A percentile compares a stretch with the other conserved stretches of the same genome.
phyloP scores from a whole-genome alignment of 345 rosid genomes.

The Cochlearia excelsa region DNA sequence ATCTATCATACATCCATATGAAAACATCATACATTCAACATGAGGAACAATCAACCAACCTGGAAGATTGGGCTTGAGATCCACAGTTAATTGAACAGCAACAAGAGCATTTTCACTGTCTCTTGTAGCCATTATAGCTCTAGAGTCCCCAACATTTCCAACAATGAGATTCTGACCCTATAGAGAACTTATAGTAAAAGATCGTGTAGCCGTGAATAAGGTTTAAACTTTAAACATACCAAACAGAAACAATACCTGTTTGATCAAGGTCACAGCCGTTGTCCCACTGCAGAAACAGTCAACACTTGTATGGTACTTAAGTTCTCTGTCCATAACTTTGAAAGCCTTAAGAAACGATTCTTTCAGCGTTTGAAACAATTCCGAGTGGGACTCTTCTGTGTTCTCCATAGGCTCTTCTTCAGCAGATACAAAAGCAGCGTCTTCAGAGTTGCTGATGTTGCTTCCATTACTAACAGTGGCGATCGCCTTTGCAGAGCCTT shows the following conservation, averaged over 20 bases:
- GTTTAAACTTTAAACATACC: background rate
- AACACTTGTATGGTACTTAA: constrained; percentile 60
- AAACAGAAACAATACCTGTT: constrained; percentile 58
- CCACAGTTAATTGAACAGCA: constrained; percentile 89
- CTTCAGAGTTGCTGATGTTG: constrained; percentile 53
- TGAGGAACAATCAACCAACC: constrained; percentile 35
- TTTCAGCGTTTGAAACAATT: constrained; percentile 59
- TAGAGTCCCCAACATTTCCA: too few relatives aligned
- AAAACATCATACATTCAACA: background rate
- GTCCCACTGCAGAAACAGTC: constrained; percentile 99
- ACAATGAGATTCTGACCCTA: constrained; percentile 72
- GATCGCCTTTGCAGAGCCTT: constrained; percentile 48
- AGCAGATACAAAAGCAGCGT: constrained; percentile 28
- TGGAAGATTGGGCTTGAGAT: constrained; percentile 95
- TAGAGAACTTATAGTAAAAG: constrained; percentile 9
- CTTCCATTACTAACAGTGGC: constrained; percentile 44
- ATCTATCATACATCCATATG: constrained; percentile 9
- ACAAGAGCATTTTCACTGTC: constrained; percentile 54
- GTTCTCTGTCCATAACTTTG: constrained; percentile 91
- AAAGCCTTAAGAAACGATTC: constrained; percentile 89
- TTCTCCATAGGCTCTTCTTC: constrained; percentile 48
- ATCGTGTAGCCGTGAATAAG: background rate
- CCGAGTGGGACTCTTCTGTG: constrained; percentile 47
- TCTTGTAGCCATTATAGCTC: constrained; percentile 54
- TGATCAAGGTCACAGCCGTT: constrained; percentile 91